A percentile compares a stretch with the other conserved stretches of the same genome.
Conservation (phyloP, 2,329 filamentous ascomycete genomes). For the Fusarium acutatum region DNA sequence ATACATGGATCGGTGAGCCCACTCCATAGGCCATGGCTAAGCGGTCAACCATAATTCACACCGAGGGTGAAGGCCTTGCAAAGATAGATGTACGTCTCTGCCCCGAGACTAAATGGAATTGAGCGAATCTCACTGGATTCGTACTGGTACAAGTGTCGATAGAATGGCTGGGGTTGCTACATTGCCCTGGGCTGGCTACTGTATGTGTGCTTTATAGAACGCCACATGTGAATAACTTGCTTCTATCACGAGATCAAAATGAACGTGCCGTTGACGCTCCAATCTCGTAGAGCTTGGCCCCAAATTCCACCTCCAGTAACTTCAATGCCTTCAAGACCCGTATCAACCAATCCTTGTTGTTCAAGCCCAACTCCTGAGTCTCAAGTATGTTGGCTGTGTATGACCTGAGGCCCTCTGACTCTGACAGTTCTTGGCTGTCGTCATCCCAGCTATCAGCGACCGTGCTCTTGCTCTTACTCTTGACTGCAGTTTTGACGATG, state of each 20-base stretch:
- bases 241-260: background rate
- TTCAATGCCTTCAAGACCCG: constrained; percentile 68
- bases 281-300: constrained; percentile 69
- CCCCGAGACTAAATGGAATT: background rate
- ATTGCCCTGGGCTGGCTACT: background rate
- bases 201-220: background rate
- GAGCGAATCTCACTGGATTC: background rate
- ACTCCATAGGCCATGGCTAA: background rate
- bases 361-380: constrained; percentile 12
- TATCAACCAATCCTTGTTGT: constrained; percentile 57
- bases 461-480: background rate
- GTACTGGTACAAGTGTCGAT: background rate
- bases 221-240: background rate
- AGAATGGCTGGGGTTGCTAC: background rate
- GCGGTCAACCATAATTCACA: background rate
- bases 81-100: background rate
- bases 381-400: background rate
- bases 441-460: constrained; percentile 55
- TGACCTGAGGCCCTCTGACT: constrained; percentile 44
- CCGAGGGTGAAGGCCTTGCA: background rate
- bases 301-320: constrained; percentile 66
- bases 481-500: background rate
- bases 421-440: constrained; percentile 40
- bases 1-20: background rate
- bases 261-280: constrained; percentile 59